Base-by-base conservation (phyloP, 768 basidiomycete genomes). In the Lentinula edodes region DNA sequence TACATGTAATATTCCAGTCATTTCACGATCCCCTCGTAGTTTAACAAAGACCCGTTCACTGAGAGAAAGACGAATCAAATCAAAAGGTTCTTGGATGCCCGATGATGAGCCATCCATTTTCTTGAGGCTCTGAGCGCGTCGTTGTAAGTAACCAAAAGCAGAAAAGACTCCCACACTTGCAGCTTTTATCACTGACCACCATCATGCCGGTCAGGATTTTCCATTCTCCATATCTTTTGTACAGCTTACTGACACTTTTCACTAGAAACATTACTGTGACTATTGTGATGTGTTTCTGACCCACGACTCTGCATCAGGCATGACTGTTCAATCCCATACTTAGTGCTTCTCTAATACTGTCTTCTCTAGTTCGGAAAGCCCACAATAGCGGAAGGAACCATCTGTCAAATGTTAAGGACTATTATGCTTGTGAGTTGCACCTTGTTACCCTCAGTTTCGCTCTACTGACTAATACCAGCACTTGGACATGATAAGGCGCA, bases 11-110 rank as follows among this genome's bases (percentile, higher is more conserved):
- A 96, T 86, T 9, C 96, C 96, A 3, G 89, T 86, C 50, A 99
- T 77, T 68, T 97, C 90, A 54, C 97, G 82, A 71, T 98, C 96
- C 18, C 97, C 97, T 67, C 97, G 80, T 64, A 99, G 83, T 75
- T 99, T 99, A 65, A 99, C 93, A 75, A 95, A 97, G 6, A 99
- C 96, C 57, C 95, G 93, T 80, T 99, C 97, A 71, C 91, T 94
- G 65, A 99, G 85, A 42, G 95, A 96, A 38, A 98, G 83, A 64
- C 95, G 85, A 70, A 99, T 96, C 68, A 98, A 86, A 74, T 99
- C 97, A 75, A 99, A 93, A 20, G 97, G 97, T 73, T 97, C 95
- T 75, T 94, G 92, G 71, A 94, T 93, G 66, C 87, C 85, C 62
- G 86, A 79, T 58, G 86, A 81, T 68, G 86, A 80, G 46, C 83